Evolutionary conservation across 192 early-diverging fungal species (phyloP).

Genomic region (Spizellomyces sp.): DNA sequence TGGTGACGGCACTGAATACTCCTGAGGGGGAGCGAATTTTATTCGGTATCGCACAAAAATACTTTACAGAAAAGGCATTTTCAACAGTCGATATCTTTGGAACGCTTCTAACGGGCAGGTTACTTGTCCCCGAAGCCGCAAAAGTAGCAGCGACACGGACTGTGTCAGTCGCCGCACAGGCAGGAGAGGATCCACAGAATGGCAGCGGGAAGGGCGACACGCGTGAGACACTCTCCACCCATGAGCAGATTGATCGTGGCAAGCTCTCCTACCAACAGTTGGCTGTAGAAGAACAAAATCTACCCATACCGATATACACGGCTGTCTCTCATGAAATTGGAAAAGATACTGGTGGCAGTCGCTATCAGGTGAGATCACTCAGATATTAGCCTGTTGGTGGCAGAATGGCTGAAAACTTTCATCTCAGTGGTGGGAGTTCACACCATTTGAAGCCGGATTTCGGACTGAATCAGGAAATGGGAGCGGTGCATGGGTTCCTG

Average conservation of each 20-base stretch:
- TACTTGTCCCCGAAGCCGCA: slow-evolving; percentile 21
- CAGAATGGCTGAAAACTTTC: neutral
- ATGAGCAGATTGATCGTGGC: neutral
- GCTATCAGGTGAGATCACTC: neutral
- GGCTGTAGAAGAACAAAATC: neutral
- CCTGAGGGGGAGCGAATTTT: slow-evolving; percentile 18
- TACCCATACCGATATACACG: slow-evolving; percentile 27
- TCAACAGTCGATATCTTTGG: slow-evolving; percentile 43
- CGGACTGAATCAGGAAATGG: neutral
- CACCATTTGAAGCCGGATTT: slow-evolving; percentile 42
- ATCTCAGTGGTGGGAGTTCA: slow-evolving; percentile 46
- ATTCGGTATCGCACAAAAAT: slow-evolving; percentile 29
- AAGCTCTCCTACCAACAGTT: slow-evolving; percentile 19
- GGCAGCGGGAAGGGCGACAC: neutral
- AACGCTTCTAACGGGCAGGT: slow-evolving; percentile 31
- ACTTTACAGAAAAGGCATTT: slow-evolving; percentile 9
- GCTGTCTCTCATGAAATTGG: slow-evolving; percentile 18
- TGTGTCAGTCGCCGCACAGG: slow-evolving; percentile 8
- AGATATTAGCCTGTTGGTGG: neutral
- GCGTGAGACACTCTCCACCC: too few species aligned
- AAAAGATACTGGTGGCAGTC: too few species aligned
- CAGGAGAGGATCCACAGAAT: slow-evolving; percentile 9
- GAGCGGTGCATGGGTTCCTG: slow-evolving; percentile 39
- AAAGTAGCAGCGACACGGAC: slow-evolving; percentile 18
- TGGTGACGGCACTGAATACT: slow-evolving; percentile 18